Conservation (phyloP, 257 asterid genomes). For the Gynochthodes officinalis region DNA sequence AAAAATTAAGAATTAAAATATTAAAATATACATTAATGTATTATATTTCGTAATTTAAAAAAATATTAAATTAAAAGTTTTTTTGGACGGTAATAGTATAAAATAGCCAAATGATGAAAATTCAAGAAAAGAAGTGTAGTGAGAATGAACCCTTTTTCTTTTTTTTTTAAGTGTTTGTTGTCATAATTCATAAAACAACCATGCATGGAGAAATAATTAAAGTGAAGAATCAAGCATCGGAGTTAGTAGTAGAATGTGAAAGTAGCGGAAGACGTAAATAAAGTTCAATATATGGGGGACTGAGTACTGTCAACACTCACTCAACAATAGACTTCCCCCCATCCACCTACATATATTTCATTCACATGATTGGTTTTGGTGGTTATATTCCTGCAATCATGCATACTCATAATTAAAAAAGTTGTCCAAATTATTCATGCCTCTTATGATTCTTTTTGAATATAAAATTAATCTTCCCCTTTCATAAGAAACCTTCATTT, state of each 20-base stretch:
- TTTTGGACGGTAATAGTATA: too few relatives aligned
- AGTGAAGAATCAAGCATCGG: constrained; percentile 7
- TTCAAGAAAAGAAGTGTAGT: not conserved
- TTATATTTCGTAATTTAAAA: too few relatives aligned
- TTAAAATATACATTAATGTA: too few relatives aligned
- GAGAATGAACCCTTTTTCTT: not conserved
- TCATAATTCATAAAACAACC: not conserved
- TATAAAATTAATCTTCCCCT: not conserved
- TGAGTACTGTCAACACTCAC: not conserved
- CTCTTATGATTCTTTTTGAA: not conserved
- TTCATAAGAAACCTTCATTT: too few relatives aligned
- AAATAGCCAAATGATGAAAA: not conserved
- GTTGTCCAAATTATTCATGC: constrained; percentile 1
- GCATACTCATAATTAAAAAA: constrained; percentile 13
- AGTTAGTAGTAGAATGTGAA: constrained; percentile 8
- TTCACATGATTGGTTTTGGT: constrained; percentile 24
- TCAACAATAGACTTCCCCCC: not conserved
- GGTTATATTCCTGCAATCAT: constrained; percentile 27
- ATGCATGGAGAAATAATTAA: constrained; percentile 9
- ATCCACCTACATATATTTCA: constrained; percentile 6
- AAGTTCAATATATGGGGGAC: not conserved
- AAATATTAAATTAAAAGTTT: too few relatives aligned
- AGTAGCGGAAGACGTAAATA: not conserved
- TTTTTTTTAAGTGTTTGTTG: too few relatives aligned
- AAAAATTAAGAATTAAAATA: too few relatives aligned